phyloP scores from a whole-genome alignment of 805 yeast species.

The Limtongia smithiae region DNA sequence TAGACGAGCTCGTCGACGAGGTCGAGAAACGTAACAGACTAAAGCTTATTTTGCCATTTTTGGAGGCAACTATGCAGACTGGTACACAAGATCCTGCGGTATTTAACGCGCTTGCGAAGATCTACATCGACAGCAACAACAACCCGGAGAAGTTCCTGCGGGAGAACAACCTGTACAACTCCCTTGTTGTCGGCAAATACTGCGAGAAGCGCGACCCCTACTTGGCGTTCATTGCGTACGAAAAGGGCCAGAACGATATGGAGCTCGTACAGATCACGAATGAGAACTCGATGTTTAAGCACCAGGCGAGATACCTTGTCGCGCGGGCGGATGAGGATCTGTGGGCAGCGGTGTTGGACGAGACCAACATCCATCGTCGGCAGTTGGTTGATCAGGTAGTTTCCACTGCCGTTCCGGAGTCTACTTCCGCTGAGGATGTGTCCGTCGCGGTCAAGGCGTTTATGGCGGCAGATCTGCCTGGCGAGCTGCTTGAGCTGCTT shows the following conservation, averaged over 20 bases:
- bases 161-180: conserved; percentile 85
- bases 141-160: conserved; percentile 94
- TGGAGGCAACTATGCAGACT: conserved; percentile 79
- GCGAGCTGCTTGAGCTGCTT: conserved; percentile 86
- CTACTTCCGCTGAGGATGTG: conserved; percentile 87
- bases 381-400: conserved; percentile 91
- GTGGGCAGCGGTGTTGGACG: conserved; percentile 75
- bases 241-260: conserved; percentile 87
- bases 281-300: conserved; percentile 96
- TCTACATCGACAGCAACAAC: conserved; percentile 95
- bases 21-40: conserved; percentile 95
- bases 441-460: conserved; percentile 92
- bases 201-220: conserved; percentile 99
- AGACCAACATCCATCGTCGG: conserved; percentile 81
- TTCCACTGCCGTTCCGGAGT: conserved; percentile 93
- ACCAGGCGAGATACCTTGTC: conserved; percentile 95
- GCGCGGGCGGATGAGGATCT: conserved; percentile 78
- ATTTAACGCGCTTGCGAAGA: conserved; percentile 92
- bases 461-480: conserved; percentile 90
- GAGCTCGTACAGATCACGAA: conserved; percentile 90
- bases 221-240: conserved; percentile 94
- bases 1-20: conserved; percentile 82
- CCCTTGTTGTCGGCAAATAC: conserved; percentile 93
- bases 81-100: conserved; percentile 89
- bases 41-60: conserved; percentile 85